These are phyloP conservation scores for Acanthamoeba castellanii DNA, from an alignment of 208 protist species.

Conservation along the genomic window DNA sequence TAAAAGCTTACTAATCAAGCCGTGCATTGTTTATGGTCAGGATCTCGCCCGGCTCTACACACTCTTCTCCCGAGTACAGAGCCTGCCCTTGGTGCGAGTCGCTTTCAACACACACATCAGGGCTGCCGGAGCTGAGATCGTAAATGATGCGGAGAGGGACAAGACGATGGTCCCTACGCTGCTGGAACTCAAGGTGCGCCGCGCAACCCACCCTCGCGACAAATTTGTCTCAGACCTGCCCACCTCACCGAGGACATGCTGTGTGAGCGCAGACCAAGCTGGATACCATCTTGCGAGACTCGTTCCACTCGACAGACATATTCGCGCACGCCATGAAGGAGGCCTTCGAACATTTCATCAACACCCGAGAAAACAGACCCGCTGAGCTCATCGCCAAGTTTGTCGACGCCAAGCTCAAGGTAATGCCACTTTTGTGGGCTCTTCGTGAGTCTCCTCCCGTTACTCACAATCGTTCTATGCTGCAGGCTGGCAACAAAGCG, in stretches of 20 bases:
- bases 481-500: conserved; percentile 80
- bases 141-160: conserved; percentile 83
- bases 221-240: neutral
- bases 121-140: conserved; percentile 74
- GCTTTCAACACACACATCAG: conserved; percentile 83
- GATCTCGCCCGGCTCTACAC: conserved; percentile 81
- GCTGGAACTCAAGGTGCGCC: conserved; percentile 90
- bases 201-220: neutral
- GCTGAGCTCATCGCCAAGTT: conserved; percentile 93
- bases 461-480: conserved; percentile 27
- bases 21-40: conserved; percentile 5
- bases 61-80: conserved; percentile 76
- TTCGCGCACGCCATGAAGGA: conserved; percentile 91
- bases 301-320: conserved; percentile 81
- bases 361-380: conserved; percentile 91
- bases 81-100: conserved; percentile 57
- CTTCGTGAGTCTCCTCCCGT: neutral
- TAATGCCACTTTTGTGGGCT: neutral
- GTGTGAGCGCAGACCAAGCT: conserved; percentile 46
- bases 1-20: neutral
- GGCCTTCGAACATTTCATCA: conserved; percentile 93
- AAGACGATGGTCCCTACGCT: conserved; percentile 90
- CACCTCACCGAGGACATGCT: neutral
- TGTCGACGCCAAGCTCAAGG: conserved; percentile 93
- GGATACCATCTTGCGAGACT: conserved; percentile 74